phyloP scores from a whole-genome alignment of 768 basidiomycete genomes.

The Leccinellum albellum region DNA sequence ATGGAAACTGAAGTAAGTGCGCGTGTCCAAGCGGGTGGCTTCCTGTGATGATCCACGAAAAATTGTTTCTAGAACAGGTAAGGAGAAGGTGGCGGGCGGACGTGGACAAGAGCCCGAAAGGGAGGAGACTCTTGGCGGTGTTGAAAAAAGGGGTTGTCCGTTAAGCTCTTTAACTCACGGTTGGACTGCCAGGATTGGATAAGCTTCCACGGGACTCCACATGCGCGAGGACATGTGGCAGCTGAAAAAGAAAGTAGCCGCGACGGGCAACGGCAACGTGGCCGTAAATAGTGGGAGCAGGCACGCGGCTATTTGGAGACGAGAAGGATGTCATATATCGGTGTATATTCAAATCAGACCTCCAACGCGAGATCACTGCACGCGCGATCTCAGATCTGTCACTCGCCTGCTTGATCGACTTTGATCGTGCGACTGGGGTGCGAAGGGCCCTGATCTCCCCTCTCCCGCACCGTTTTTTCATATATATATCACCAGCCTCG shows the following conservation, averaged over 20 bases:
- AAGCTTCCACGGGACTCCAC: conserved; percentile 38
- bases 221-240: conserved; percentile 34
- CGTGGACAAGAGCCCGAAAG: conserved; percentile 11
- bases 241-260: conserved; percentile 35
- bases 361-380: conserved; percentile 39
- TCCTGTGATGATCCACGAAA: conserved; percentile 27
- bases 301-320: conserved; percentile 56
- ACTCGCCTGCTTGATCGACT: conserved; percentile 50
- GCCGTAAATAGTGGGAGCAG: conserved; percentile 40
- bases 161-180: conserved; percentile 43
- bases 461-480: conserved; percentile 37
- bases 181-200: conserved; percentile 25
- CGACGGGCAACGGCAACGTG: conserved; percentile 46
- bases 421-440: conserved; percentile 57
- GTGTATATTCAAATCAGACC: conserved; percentile 36
- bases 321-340: conserved; percentile 32
- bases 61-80: conserved; percentile 3
- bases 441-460: conserved; percentile 42
- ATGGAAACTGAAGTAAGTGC: conserved; percentile 2
- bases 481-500: conserved; percentile 57
- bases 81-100: not conserved
- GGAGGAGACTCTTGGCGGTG: conserved; percentile 20
- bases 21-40: conserved; percentile 3
- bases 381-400: conserved; percentile 35
- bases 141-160: conserved; percentile 31